phyloP scores from a whole-genome alignment of 768 basidiomycete species.

The Crassisporium funariophilum region DNA sequence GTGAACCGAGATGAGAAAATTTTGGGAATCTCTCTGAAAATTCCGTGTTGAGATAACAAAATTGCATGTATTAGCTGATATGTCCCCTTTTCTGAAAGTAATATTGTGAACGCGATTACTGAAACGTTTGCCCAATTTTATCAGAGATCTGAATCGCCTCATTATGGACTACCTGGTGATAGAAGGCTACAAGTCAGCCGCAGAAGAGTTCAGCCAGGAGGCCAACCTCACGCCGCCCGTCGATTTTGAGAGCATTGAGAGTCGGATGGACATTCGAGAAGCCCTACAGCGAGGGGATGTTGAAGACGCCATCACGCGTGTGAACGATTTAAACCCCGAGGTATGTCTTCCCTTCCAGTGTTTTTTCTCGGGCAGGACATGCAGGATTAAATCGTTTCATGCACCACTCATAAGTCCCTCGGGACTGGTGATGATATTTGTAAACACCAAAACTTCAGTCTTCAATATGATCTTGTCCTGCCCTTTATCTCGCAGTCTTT shows the following conservation, averaged over 20 bases:
- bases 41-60: slow-evolving; percentile 60
- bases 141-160: slow-evolving; percentile 89
- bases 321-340: slow-evolving; percentile 97
- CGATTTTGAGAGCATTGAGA: slow-evolving; percentile 91
- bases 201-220: slow-evolving; percentile 92
- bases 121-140: slow-evolving; percentile 15
- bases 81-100: no score
- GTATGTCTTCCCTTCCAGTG: slow-evolving; percentile 53
- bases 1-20: slow-evolving; percentile 59
- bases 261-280: slow-evolving; percentile 91
- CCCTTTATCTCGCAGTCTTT: slow-evolving; percentile 13
- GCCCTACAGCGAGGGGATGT: slow-evolving; percentile 94
- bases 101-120: no score
- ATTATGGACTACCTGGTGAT: slow-evolving; percentile 98
- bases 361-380: slow-evolving; percentile 13
- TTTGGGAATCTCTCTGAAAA: slow-evolving; percentile 99
- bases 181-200: slow-evolving; percentile 95
- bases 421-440: slow-evolving; percentile 82
- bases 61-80: slow-evolving; percentile 92
- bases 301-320: slow-evolving; percentile 91
- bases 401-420: slow-evolving; percentile 92
- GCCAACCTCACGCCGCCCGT: slow-evolving; percentile 75
- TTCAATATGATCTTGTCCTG: slow-evolving; percentile 79
- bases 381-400: slow-evolving; percentile 92
- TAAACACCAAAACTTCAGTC: slow-evolving; percentile 88